Percentiles rank a stretch among this genome's conserved stretches.
These are phyloP conservation scores for Plantago ovata DNA, from an alignment of 257 asterid genomes.

Conservation along the genomic window DNA sequence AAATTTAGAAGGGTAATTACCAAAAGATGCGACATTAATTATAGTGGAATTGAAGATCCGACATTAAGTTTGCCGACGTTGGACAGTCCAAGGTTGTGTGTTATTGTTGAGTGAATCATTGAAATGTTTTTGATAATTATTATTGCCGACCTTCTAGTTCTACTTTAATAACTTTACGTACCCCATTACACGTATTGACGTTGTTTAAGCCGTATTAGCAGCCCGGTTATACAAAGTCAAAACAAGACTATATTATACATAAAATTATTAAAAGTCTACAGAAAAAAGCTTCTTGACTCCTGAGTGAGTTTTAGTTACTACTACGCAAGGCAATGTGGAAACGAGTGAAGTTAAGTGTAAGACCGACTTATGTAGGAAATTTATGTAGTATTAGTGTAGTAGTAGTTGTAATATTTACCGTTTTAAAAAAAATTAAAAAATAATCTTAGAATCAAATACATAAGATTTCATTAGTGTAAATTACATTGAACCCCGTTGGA, in stretches of 20 bases:
- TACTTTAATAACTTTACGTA: background rate
- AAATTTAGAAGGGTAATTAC: background rate
- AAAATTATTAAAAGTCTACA: background rate
- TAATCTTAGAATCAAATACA: too few relatives aligned
- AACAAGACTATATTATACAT: background rate
- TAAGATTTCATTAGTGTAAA: too few relatives aligned
- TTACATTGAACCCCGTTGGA: too few relatives aligned
- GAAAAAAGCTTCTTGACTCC: background rate
- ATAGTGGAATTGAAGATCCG: background rate
- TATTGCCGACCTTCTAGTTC: conserved; percentile 24
- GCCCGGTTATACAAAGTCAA: conserved; percentile 10
- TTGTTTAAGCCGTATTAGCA: conserved; percentile 13
- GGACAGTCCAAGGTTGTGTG: background rate
- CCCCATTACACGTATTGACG: background rate
- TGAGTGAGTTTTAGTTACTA: too few relatives aligned
- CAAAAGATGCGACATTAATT: background rate
- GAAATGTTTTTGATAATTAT: background rate
- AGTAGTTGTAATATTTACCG: too few relatives aligned
- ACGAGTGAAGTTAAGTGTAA: too few relatives aligned
- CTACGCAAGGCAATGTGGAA: too few relatives aligned
- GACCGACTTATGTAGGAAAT: too few relatives aligned
- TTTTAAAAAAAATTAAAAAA: too few relatives aligned
- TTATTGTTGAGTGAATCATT: conserved; percentile 5
- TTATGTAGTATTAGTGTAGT: too few relatives aligned
- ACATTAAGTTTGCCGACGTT: background rate